phyloP scores from a whole-genome alignment of 768 basidiomycete genomes.

The Lyophyllum decastes region DNA sequence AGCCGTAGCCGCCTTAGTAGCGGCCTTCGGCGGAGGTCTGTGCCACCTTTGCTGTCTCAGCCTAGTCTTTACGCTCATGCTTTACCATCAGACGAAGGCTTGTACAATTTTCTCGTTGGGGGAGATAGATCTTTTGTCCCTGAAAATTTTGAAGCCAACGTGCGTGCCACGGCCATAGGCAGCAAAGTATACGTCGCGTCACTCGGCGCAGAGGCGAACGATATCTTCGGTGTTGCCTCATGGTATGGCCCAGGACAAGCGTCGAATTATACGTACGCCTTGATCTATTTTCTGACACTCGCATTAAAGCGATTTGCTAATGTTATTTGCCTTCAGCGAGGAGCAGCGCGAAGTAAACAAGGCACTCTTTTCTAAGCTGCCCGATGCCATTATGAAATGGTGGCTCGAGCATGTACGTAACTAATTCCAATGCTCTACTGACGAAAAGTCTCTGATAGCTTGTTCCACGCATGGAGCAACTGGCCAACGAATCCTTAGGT shows the following conservation, averaged over 20 bases:
- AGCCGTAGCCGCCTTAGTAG: slow-evolving; percentile 7
- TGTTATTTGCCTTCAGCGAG: slow-evolving; percentile 12
- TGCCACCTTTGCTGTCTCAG: neutral
- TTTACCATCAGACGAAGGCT: slow-evolving; percentile 17
- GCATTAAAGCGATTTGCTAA: neutral
- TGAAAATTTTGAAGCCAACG: slow-evolving; percentile 15
- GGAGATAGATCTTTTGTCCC: slow-evolving; percentile 19
- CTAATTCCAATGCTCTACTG: neutral
- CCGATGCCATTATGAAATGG: slow-evolving; percentile 24
- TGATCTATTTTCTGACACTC: neutral
- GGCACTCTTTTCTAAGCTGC: slow-evolving; percentile 23
- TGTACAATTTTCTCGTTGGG: slow-evolving; percentile 18
- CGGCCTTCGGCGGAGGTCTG: slow-evolving; percentile 15
- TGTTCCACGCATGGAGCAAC: slow-evolving; percentile 16
- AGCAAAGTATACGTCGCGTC: slow-evolving; percentile 28
- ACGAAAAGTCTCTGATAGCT: slow-evolving; percentile 16
- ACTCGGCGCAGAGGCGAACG: slow-evolving; percentile 17
- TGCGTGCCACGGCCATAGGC: slow-evolving; percentile 24
- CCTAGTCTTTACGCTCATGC: neutral
- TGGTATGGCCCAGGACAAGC: slow-evolving; percentile 32
- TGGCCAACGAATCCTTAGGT: slow-evolving; percentile 20
- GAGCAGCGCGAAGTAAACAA: slow-evolving; percentile 28
- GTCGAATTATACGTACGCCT: slow-evolving; percentile 21
- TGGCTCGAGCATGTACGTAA: slow-evolving; percentile 26
- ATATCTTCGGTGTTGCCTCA: slow-evolving; percentile 31